These are phyloP conservation scores for Sugiyamaella lignohabitans DNA, from an alignment of 805 yeast species.

Conservation along the genomic window DNA sequence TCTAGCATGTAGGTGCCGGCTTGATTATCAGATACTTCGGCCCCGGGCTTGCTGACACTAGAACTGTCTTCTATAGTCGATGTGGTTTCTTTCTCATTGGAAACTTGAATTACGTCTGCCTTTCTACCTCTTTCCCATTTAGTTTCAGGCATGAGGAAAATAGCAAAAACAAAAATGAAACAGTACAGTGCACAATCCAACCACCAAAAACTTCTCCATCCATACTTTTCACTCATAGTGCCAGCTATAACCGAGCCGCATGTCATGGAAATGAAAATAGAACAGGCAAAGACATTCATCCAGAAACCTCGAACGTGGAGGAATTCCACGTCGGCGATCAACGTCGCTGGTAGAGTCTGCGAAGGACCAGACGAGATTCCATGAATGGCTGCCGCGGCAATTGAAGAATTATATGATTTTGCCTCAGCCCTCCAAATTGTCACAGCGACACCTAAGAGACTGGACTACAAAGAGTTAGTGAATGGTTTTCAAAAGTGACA, in stretches of 20 bases:
- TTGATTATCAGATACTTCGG: background rate
- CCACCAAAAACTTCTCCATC: slow-evolving; percentile 15
- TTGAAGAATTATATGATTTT: slow-evolving; percentile 34
- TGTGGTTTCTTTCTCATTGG: background rate
- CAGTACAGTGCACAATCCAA: slow-evolving; percentile 5
- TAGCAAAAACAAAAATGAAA: slow-evolving; percentile 1
- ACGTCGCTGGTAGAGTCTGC: slow-evolving; percentile 45
- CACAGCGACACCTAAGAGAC: slow-evolving; percentile 38
- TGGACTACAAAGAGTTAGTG: too few relatives aligned
- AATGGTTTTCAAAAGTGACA: too few relatives aligned
- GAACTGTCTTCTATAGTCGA: background rate
- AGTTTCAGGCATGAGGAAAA: slow-evolving; percentile 9
- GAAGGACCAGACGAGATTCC: slow-evolving; percentile 46
- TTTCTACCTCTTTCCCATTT: slow-evolving; percentile 9
- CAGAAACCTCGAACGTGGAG: slow-evolving; percentile 41
- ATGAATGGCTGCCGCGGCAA: slow-evolving; percentile 40
- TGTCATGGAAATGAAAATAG: slow-evolving; percentile 31
- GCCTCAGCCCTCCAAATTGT: slow-evolving; percentile 39
- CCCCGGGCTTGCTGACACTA: background rate
- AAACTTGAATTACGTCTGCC: background rate
- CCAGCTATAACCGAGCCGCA: slow-evolving; percentile 11
- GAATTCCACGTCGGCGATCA: slow-evolving; percentile 40
- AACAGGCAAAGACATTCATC: slow-evolving; percentile 40
- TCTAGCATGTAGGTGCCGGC: background rate
- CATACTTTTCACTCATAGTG: slow-evolving; percentile 9